Percentiles rank a stretch among this genome's conserved stretches.
Evolutionary conservation across 2,329 filamentous ascomycete species (phyloP).

Genomic region (Cryphonectria naterciae): DNA sequence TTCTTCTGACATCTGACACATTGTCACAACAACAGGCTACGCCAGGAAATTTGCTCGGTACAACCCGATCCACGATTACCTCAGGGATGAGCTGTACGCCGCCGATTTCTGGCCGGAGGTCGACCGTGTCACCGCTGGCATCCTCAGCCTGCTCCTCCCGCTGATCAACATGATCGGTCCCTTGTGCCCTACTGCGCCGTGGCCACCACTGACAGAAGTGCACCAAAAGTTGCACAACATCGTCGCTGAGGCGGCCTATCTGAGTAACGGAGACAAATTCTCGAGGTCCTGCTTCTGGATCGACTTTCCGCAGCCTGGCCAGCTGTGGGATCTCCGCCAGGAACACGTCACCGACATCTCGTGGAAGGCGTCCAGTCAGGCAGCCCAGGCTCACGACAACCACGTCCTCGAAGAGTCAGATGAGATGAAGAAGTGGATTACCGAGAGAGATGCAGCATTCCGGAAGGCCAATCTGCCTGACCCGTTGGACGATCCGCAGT

Average conservation of each 20-base stretch:
- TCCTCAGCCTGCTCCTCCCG: conserved; percentile 41
- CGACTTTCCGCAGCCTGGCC: conserved; percentile 35
- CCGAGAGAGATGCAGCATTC: background rate
- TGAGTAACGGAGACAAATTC: conserved; percentile 38
- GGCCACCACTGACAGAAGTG: conserved; percentile 32
- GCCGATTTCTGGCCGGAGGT: conserved; percentile 43
- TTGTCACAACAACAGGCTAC: conserved; percentile 8
- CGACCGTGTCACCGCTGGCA: conserved; percentile 33
- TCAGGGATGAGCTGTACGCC: conserved; percentile 33
- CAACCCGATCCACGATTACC: conserved; percentile 32
- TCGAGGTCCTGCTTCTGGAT: conserved; percentile 39
- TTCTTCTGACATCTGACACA: background rate
- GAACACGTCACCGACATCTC: conserved; percentile 32
- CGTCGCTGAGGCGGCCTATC: conserved; percentile 38
- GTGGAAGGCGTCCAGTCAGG: conserved; percentile 32
- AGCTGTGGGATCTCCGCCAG: conserved; percentile 34
- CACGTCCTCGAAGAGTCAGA: conserved; percentile 20
- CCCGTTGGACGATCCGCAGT: background rate
- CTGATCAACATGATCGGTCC: conserved; percentile 38
- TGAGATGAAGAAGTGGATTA: background rate
- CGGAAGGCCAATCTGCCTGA: background rate
- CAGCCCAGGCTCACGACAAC: conserved; percentile 21
- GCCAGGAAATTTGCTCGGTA: conserved; percentile 17
- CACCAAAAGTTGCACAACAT: conserved; percentile 41
- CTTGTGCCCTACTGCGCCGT: conserved; percentile 20